Conservation (phyloP, 805 yeast genomes). For the Clavispora fructus region DNA sequence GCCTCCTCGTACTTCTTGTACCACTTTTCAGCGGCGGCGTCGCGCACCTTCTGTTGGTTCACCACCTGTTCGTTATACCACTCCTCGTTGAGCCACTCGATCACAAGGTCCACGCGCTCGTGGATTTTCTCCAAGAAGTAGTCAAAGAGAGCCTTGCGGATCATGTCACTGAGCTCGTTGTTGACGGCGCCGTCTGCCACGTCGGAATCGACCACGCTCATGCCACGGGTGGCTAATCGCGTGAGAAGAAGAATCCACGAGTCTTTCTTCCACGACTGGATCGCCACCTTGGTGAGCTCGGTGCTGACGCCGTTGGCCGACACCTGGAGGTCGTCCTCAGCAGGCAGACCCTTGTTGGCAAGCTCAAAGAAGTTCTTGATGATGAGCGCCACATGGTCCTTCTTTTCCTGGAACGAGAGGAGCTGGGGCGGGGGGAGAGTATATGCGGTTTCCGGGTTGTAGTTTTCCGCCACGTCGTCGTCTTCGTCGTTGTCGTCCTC, state of each 20-base stretch:
- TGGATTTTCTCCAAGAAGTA: conserved; percentile 73
- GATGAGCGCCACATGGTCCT: conserved; percentile 51
- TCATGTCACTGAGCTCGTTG: conserved; percentile 48
- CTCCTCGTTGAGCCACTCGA: conserved; percentile 94
- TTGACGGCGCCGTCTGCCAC: conserved; percentile 21
- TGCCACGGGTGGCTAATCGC: conserved; percentile 80
- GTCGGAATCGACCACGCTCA: conserved; percentile 26
- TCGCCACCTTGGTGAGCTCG: conserved; percentile 56
- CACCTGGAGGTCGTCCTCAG: conserved; percentile 9
- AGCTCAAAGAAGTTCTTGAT: conserved; percentile 54
- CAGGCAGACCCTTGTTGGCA: conserved; percentile 28
- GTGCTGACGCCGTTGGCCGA: conserved; percentile 26
- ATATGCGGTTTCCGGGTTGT: conserved; percentile 39
- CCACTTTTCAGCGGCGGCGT: conserved; percentile 12
- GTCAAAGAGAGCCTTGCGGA: conserved; percentile 66
- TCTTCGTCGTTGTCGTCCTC: conserved; percentile 16
- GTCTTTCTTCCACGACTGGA: conserved; percentile 49
- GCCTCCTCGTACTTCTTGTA: conserved; percentile 12
- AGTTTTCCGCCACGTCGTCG: conserved; percentile 20
- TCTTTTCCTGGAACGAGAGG: conserved; percentile 49
- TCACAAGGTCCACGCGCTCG: conserved; percentile 63
- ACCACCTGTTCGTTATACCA: conserved; percentile 64
- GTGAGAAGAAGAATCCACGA: conserved; percentile 76
- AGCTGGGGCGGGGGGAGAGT: conserved; percentile 54
- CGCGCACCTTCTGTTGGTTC: conserved; percentile 25